These are phyloP conservation scores for Trypanosoma conorhini DNA, from an alignment of 208 protist genomes.

Conservation along the genomic window DNA sequence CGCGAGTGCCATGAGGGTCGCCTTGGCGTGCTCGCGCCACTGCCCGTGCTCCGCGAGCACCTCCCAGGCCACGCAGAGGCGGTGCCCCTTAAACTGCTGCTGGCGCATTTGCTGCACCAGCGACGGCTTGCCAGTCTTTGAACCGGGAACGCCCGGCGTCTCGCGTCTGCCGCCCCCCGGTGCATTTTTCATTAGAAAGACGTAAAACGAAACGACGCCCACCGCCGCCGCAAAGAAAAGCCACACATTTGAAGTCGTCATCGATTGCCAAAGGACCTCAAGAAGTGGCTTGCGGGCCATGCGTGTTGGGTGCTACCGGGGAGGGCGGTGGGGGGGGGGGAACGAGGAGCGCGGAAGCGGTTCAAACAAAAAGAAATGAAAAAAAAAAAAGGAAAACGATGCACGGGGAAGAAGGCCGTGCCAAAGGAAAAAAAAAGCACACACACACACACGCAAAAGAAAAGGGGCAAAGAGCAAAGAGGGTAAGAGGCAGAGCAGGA, in stretches of 20 bases:
- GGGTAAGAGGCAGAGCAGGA: not conserved
- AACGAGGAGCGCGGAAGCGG: not conserved
- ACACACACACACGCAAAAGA: not conserved
- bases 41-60: constrained; percentile 44
- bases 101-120: constrained; percentile 39
- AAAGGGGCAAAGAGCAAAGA: constrained; percentile 4
- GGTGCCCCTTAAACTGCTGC: constrained; percentile 46
- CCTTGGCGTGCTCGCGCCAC: constrained; percentile 53
- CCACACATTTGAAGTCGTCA: constrained; percentile 44
- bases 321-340: no score
- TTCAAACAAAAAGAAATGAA: not conserved
- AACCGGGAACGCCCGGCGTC: not conserved
- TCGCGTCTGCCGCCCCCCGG: not conserved
- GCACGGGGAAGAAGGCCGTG: no score
- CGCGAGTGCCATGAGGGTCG: constrained; percentile 44
- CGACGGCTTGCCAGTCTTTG: constrained; percentile 23
- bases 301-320: not conserved
- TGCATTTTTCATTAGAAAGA: constrained; percentile 38
- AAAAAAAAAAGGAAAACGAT: not conserved
- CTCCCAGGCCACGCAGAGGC: constrained; percentile 76
- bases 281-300: constrained; percentile 59
- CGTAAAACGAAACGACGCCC: constrained; percentile 59
- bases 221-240: constrained; percentile 45
- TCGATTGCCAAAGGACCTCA: constrained; percentile 50
- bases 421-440: constrained; percentile 1